These are phyloP conservation scores for Tremella yokohamensis DNA, from an alignment of 768 basidiomycete genomes.

Conservation along the genomic window DNA sequence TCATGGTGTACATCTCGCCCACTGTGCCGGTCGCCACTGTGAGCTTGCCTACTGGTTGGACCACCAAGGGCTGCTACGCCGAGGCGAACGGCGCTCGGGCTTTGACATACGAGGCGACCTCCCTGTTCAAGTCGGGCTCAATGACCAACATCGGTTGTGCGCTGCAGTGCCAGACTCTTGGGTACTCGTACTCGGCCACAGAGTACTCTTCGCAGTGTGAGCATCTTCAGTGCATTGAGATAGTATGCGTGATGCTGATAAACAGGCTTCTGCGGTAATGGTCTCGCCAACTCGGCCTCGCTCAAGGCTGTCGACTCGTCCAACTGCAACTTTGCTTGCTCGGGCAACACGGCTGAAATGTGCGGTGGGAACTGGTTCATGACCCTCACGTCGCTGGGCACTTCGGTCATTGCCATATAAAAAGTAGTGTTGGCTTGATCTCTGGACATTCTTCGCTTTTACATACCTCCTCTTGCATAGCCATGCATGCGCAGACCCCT, in stretches of 20 bases:
- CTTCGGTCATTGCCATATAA: too few relatives aligned
- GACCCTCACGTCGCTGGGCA: neutral
- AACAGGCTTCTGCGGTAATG: constrained; percentile 55
- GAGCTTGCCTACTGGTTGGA: constrained; percentile 41
- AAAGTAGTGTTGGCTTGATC: too few relatives aligned
- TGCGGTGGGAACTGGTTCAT: constrained; percentile 16
- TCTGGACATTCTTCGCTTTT: too few relatives aligned
- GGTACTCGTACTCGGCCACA: constrained; percentile 65
- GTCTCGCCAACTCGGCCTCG: constrained; percentile 59
- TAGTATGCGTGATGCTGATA: neutral
- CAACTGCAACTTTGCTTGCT: constrained; percentile 21
- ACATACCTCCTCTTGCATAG: too few relatives aligned
- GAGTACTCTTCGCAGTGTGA: constrained; percentile 56
- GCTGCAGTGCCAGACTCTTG: constrained; percentile 57
- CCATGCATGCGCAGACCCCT: too few relatives aligned
- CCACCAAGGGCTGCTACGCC: constrained; percentile 33
- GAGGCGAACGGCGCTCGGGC: constrained; percentile 33
- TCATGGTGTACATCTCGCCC: constrained; percentile 29
- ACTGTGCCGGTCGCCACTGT: constrained; percentile 16
- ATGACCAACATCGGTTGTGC: constrained; percentile 67
- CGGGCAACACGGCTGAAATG: constrained; percentile 11
- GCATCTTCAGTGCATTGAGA: neutral
- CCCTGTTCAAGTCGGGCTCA: constrained; percentile 45
- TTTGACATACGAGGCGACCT: constrained; percentile 37
- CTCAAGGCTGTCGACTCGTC: constrained; percentile 25